A percentile compares a stretch with the other conserved stretches of the same genome.
Conservation (phyloP, 495 filamentous ascomycete species). For the Hypomontagnella submonticulosa region DNA sequence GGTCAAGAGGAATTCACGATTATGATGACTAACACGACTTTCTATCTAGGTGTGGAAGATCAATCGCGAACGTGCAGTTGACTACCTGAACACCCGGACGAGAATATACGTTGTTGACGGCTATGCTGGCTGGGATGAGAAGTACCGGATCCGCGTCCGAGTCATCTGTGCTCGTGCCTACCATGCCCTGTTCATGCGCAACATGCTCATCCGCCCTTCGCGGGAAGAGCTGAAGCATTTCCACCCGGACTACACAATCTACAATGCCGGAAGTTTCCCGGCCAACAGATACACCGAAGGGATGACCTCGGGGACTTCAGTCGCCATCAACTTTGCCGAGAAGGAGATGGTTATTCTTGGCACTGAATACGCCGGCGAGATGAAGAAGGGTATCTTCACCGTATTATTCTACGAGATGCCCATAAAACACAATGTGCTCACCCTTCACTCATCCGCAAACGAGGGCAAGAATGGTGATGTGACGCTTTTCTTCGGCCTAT, state of each 20-base stretch:
- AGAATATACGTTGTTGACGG: conserved; percentile 99
- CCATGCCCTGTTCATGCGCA: conserved; percentile 99
- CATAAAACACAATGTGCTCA: conserved; percentile 98
- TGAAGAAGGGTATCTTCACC: conserved; percentile 99
- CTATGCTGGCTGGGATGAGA: conserved; percentile 97
- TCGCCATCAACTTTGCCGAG: conserved; percentile 84
- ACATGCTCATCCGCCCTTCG: conserved; percentile 97
- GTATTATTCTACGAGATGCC: conserved; percentile 99
- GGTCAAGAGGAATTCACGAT: not conserved
- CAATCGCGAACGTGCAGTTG: conserved; percentile 97
- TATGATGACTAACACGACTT: conserved; percentile 15
- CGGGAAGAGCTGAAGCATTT: conserved; percentile 93
- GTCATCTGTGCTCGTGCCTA: conserved; percentile 99
- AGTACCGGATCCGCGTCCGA: conserved; percentile 96
- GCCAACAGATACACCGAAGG: conserved; percentile 98
- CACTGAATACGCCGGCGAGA: conserved; percentile 99
- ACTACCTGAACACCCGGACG: conserved; percentile 98
- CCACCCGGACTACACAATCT: conserved; percentile 99
- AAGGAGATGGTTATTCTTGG: conserved; percentile 97
- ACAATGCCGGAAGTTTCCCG: conserved; percentile 98
- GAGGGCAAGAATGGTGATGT: conserved; percentile 89
- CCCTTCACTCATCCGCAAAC: conserved; percentile 94
- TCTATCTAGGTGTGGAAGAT: conserved; percentile 93
- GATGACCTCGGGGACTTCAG: conserved; percentile 92
- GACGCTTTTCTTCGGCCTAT: conserved; percentile 98